A percentile compares a stretch with the other conserved stretches of the same genome.
phyloP scores from a whole-genome alignment of 495 filamentous ascomycete genomes.

The Aspergillus cavernicola region DNA sequence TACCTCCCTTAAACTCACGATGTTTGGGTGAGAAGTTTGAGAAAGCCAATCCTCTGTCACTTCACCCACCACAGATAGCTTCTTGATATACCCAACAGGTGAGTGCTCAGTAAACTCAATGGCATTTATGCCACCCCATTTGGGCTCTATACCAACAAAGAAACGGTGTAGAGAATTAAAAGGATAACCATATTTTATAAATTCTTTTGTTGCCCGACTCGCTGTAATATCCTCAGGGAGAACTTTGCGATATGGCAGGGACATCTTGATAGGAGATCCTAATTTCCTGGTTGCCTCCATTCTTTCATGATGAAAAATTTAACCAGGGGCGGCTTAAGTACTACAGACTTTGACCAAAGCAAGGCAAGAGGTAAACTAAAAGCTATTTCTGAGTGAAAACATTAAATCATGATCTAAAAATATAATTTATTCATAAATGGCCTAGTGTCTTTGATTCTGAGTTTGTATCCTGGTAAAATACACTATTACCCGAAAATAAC shows the following conservation, averaged over 20 bases:
- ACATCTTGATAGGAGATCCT: not conserved
- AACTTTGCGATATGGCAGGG: not conserved
- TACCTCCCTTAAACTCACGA: constrained; percentile 6
- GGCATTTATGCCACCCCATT: constrained; percentile 3
- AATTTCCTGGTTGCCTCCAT: not conserved
- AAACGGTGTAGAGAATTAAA: not conserved
- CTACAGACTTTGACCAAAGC: not conserved
- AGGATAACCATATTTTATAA: constrained; percentile 6
- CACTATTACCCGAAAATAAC: too few species aligned
- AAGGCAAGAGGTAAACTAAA: too few species aligned
- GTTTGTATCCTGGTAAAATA: too few species aligned
- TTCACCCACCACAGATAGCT: not conserved
- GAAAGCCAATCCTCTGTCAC: not conserved
- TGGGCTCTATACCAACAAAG: constrained; percentile 5
- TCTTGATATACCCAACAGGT: constrained; percentile 3
- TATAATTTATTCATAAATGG: too few species aligned
- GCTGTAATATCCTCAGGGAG: not conserved
- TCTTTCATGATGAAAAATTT: not conserved
- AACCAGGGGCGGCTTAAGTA: not conserved
- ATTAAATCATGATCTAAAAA: too few species aligned
- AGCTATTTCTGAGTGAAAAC: too few species aligned
- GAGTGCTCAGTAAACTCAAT: constrained; percentile 6
- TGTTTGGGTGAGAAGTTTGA: not conserved
- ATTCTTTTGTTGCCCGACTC: not conserved
- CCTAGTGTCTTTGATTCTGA: too few species aligned